Evolutionary conservation across 2,329 filamentous ascomycete genomes (phyloP).

Genomic region (Saccharata proteae): DNA sequence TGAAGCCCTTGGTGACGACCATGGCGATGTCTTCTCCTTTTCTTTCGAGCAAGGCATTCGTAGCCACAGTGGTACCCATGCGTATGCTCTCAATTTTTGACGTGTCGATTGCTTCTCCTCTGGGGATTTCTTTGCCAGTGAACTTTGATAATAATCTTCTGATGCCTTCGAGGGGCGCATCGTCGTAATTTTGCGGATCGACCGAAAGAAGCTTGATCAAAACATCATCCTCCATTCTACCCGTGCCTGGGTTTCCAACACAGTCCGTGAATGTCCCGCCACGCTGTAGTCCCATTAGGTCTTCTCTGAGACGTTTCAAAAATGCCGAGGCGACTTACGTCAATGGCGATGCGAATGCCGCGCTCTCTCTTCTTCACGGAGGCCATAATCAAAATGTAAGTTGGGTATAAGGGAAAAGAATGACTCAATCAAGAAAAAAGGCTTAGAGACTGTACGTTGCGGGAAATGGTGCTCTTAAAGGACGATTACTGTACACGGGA

Average conservation of each 20-base stretch:
- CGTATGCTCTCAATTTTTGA: constrained; percentile 77
- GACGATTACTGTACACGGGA: constrained; percentile 1
- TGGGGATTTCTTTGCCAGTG: constrained; percentile 60
- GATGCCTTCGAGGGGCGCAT: constrained; percentile 86
- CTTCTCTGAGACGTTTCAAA: constrained; percentile 6
- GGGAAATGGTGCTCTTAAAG: neutral
- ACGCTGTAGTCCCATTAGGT: constrained; percentile 38
- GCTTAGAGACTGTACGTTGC: neutral
- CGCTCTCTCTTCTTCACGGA: constrained; percentile 23
- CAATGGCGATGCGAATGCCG: constrained; percentile 64
- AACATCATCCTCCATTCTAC: constrained; percentile 58
- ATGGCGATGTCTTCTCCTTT: constrained; percentile 84
- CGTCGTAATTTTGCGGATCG: constrained; percentile 79
- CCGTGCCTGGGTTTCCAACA: constrained; percentile 65
- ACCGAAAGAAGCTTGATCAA: constrained; percentile 83
- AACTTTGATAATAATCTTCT: constrained; percentile 74
- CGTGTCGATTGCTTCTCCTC: constrained; percentile 70
- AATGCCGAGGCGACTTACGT: constrained; percentile 18
- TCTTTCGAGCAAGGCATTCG: constrained; percentile 78
- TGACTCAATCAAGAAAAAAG: neutral
- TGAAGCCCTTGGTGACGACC: constrained; percentile 78
- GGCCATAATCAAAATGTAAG: constrained; percentile 1
- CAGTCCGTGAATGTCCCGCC: constrained; percentile 91
- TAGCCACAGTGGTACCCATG: constrained; percentile 93
- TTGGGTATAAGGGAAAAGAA: neutral